Conservation (phyloP, 1,284 basidiomycete species). For the Leucoagaricus sp. region DNA sequence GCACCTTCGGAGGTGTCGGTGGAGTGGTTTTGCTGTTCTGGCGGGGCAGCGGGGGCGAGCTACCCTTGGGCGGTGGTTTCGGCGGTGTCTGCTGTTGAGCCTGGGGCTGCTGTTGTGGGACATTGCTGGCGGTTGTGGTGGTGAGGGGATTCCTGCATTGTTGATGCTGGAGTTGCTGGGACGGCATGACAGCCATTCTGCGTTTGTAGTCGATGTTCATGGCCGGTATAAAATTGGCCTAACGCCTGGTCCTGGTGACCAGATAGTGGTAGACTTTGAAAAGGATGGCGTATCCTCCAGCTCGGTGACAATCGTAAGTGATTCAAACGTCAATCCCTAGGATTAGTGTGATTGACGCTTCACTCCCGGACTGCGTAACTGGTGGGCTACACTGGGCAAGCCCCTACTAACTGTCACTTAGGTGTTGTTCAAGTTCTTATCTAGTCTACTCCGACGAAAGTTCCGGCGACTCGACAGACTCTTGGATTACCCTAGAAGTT, state of each 20-base stretch:
- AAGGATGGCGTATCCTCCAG: no score
- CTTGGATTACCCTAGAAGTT: no score
- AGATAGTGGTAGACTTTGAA: constrained; percentile 17
- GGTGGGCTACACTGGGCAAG: no score
- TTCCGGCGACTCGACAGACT: no score
- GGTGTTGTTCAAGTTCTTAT: no score
- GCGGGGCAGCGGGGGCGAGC: constrained; percentile 65
- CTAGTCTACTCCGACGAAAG: no score
- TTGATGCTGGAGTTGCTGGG: constrained; percentile 17
- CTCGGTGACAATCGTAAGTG: no score
- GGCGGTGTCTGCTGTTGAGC: constrained; percentile 28
- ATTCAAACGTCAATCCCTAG: no score
- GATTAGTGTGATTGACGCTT: no score
- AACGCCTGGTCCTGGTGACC: constrained; percentile 33
- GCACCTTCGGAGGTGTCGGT: constrained; percentile 82
- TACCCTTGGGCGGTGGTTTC: constrained; percentile 36
- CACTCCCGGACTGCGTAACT: no score
- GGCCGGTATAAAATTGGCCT: constrained; percentile 40
- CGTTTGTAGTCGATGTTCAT: constrained; percentile 32
- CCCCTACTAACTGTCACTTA: no score
- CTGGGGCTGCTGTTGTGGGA: constrained; percentile 39
- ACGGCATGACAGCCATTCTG: constrained; percentile 23
- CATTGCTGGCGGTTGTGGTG: constrained; percentile 30
- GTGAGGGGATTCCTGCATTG: not conserved
- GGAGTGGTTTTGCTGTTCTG: constrained; percentile 83